These are phyloP conservation scores for Trichoderma asperellum DNA, from an alignment of 2,329 filamentous ascomycete species.

Conservation along the genomic window DNA sequence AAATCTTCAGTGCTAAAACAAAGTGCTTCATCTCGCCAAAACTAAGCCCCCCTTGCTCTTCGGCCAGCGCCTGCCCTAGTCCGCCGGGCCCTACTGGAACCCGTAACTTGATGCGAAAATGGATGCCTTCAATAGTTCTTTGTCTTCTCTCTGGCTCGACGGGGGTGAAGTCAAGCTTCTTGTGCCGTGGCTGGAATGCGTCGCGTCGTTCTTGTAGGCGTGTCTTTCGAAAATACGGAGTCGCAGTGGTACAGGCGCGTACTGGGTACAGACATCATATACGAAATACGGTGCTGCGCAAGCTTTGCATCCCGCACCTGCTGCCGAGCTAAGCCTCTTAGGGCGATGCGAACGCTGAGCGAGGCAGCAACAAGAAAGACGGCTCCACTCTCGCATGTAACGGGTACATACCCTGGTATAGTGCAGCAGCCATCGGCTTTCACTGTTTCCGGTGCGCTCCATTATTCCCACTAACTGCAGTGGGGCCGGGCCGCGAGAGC, in stretches of 20 bases:
- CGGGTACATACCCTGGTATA: background rate
- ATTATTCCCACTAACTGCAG: background rate
- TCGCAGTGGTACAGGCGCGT: background rate
- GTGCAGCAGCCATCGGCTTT: conserved; percentile 25
- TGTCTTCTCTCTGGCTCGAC: background rate
- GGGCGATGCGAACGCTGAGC: background rate
- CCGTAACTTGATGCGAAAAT: background rate
- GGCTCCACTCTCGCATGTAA: background rate
- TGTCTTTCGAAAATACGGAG: background rate
- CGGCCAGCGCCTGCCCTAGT: conserved; percentile 8
- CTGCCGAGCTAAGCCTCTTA: background rate
- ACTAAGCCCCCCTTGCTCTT: background rate
- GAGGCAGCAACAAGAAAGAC: background rate
- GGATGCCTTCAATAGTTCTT: background rate
- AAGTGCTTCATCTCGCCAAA: conserved; percentile 8
- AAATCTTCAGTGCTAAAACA: background rate
- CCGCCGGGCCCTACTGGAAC: conserved; percentile 2
- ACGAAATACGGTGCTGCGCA: background rate
- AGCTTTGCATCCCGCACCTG: background rate
- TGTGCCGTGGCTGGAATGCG: background rate
- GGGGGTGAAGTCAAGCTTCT: background rate
- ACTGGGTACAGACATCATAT: background rate
- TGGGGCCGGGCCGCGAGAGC: conserved; percentile 15
- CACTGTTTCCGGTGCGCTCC: conserved; percentile 13
- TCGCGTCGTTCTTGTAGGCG: background rate